Conservation (phyloP, 225 moss, liverwort and hornwort genomes). For the Marchantia polymorpha region DNA sequence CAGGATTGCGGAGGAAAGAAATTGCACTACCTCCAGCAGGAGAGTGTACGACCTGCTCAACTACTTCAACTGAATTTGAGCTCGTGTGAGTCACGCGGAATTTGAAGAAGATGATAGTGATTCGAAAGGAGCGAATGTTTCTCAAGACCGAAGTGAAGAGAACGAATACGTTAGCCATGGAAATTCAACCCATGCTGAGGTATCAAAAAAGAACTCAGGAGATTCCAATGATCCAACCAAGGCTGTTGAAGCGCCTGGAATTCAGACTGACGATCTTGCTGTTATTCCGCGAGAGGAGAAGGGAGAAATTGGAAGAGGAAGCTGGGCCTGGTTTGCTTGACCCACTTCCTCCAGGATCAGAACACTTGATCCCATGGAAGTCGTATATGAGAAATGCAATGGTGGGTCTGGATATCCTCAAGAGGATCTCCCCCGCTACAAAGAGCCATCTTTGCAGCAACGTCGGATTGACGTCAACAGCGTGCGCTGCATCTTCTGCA, state of each 20-base stretch:
- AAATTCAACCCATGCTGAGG: slow-evolving; percentile 12
- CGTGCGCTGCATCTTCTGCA: slow-evolving; percentile 39
- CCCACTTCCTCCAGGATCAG: slow-evolving; percentile 43
- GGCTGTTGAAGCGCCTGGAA: background rate
- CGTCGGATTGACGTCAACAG: slow-evolving; percentile 27
- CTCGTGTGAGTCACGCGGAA: too few relatives aligned
- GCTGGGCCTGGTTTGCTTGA: slow-evolving; percentile 13
- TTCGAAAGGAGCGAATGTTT: background rate
- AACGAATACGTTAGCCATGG: slow-evolving; percentile 17
- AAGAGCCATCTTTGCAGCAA: slow-evolving; percentile 42
- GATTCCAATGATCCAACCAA: slow-evolving; percentile 12
- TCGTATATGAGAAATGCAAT: slow-evolving; percentile 1
- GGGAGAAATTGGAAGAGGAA: background rate
- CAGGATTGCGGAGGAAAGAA: too few relatives aligned
- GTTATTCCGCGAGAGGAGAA: slow-evolving; percentile 2
- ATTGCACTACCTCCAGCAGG: too few relatives aligned
- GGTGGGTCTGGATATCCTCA: slow-evolving; percentile 1
- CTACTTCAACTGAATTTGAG: too few relatives aligned
- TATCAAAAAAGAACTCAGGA: slow-evolving; percentile 22
- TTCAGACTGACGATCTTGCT: background rate
- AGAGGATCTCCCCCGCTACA: slow-evolving; percentile 26
- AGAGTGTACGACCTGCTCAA: too few relatives aligned
- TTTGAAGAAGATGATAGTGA: background rate
- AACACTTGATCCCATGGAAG: slow-evolving; percentile 10
- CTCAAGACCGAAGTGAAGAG: slow-evolving; percentile 18